These are phyloP conservation scores for Plasmodium inui DNA, from an alignment of 169 alveolate genomes.

Conservation along the genomic window DNA sequence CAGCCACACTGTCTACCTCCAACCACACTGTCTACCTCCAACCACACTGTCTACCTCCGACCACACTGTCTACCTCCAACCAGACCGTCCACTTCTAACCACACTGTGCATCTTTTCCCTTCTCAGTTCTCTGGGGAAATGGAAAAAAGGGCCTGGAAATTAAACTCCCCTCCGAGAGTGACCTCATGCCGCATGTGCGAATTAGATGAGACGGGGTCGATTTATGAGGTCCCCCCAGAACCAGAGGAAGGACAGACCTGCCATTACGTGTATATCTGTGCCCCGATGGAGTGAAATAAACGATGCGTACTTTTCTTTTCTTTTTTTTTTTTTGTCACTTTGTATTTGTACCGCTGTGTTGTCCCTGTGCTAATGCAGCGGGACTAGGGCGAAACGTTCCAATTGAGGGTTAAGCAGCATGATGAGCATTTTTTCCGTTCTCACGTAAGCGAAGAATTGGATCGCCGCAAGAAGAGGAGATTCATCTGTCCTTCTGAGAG, in stretches of 20 bases:
- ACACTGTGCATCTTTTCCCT: background rate
- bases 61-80: too few species aligned
- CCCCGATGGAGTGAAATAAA: background rate
- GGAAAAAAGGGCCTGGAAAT: constrained; percentile 54
- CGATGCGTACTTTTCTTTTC: too few species aligned
- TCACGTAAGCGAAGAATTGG: background rate
- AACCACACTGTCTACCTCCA: background rate
- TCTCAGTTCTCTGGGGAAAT: constrained; percentile 66
- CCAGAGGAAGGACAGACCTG: background rate
- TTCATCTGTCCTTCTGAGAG: background rate
- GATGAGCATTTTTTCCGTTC: background rate
- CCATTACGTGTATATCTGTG: background rate
- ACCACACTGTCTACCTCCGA: background rate
- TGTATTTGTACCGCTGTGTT: background rate
- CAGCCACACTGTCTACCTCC: background rate
- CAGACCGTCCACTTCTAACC: background rate
- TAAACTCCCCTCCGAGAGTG: constrained; percentile 24
- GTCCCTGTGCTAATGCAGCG: background rate
- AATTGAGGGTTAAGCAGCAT: background rate
- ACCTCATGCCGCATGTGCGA: constrained; percentile 5
- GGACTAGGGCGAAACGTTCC: background rate
- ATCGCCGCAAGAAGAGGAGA: background rate
- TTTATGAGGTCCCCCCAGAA: background rate
- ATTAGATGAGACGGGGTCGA: constrained; percentile 12
- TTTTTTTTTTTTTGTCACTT: background rate